Percentiles rank a stretch among this genome's conserved stretches.
Conservation (phyloP, 495 filamentous ascomycete species). For the Neurospora sp. region DNA sequence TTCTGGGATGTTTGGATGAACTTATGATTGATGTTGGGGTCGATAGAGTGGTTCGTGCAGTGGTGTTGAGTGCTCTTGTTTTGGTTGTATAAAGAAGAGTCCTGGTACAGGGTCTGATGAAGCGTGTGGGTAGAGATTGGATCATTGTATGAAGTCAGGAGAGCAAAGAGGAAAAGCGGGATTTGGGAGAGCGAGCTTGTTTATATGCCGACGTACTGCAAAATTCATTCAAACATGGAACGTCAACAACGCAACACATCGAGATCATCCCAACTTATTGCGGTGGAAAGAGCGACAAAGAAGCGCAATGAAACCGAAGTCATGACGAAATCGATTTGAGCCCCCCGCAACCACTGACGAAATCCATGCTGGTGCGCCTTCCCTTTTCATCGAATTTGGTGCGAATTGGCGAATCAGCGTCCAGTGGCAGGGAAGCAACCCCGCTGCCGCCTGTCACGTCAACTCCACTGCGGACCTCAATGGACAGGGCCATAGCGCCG, state of each 20-base stretch:
- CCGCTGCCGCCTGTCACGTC: background rate
- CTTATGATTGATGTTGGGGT: background rate
- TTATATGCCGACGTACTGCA: background rate
- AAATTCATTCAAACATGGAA: background rate
- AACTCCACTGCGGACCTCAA: background rate
- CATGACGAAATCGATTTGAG: background rate
- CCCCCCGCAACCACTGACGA: background rate
- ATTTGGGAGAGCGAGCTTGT: background rate
- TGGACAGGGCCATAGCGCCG: too few relatives aligned
- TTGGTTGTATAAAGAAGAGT: background rate
- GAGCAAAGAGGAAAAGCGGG: background rate
- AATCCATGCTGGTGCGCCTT: background rate
- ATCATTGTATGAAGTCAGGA: background rate
- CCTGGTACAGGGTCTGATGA: background rate
- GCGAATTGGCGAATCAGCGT: background rate
- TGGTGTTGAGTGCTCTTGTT: slow-evolving; percentile 1
- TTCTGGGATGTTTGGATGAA: background rate
- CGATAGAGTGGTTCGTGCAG: background rate
- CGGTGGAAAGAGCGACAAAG: background rate
- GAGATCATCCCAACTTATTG: background rate
- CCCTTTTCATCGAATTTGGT: background rate
- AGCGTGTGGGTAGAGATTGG: background rate
- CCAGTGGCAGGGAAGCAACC: background rate
- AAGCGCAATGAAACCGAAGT: background rate
- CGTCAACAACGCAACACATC: background rate